Percentiles rank a stretch among this genome's conserved stretches.
These are phyloP conservation scores for Plasmopara viticola DNA, from an alignment of 352 stramenopile species.

Conservation along the genomic window DNA sequence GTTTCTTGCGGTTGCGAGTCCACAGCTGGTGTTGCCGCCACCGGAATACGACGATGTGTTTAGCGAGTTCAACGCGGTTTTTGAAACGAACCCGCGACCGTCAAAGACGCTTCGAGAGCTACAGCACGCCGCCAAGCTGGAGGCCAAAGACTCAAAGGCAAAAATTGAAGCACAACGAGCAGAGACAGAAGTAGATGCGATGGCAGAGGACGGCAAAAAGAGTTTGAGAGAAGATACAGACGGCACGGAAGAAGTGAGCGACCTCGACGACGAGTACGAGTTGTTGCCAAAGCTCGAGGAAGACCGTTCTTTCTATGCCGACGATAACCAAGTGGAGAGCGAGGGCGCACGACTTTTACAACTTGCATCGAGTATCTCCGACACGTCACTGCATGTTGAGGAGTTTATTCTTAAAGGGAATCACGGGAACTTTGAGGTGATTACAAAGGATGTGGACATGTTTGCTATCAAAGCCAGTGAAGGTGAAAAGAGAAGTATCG, in stretches of 20 bases:
- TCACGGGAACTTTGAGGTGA: slow-evolving; percentile 41
- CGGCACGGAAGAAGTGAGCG: slow-evolving; percentile 30
- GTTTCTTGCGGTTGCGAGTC: slow-evolving; percentile 13
- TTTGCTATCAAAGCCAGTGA: slow-evolving; percentile 25
- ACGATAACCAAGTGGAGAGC: slow-evolving; percentile 19
- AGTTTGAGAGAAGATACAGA: slow-evolving; percentile 18
- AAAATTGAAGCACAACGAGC: not conserved
- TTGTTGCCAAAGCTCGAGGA: slow-evolving; percentile 25
- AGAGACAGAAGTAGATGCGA: slow-evolving; percentile 3
- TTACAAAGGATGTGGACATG: slow-evolving; percentile 43
- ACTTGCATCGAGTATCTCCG: slow-evolving; percentile 28
- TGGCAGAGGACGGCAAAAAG: slow-evolving; percentile 9
- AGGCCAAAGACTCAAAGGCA: slow-evolving; percentile 3
- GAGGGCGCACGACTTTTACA: slow-evolving; percentile 26
- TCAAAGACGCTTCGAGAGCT: slow-evolving; percentile 17
- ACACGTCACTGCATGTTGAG: slow-evolving; percentile 39
- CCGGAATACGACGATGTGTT: slow-evolving; percentile 25
- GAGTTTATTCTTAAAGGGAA: slow-evolving; percentile 52
- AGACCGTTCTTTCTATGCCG: slow-evolving; percentile 28
- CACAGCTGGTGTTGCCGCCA: slow-evolving; percentile 6
- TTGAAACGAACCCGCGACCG: slow-evolving; percentile 14
- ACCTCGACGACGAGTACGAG: slow-evolving; percentile 37
- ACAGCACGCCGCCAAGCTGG: slow-evolving; percentile 10
- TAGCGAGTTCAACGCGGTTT: slow-evolving; percentile 28
- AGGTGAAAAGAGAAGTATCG: slow-evolving; percentile 38